Base-by-base conservation (phyloP, 768 basidiomycete species). In the Panellus pusillus region DNA sequence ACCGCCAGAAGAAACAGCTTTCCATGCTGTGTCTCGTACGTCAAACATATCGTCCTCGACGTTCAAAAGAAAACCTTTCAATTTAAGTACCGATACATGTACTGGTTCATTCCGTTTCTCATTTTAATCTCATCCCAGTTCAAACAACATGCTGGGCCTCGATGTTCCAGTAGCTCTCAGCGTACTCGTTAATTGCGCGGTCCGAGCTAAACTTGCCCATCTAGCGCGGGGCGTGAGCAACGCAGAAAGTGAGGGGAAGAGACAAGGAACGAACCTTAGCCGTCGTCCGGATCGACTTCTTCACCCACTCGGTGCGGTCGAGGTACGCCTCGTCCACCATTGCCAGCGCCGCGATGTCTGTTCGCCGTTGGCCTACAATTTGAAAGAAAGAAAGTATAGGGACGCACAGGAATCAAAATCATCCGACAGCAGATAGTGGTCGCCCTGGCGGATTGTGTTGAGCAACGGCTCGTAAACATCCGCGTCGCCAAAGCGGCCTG, bases 181-280 rank as follows among this genome's bases (percentile, higher is more conserved):
- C 93, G 63, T 96, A 96, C 67, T 93, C 89, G 61, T 84, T 83
- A 65, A 97, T 95, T 4, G 93, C 91, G 47, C 95, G 81, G 68
- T 98, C 96, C 31, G 90, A 91, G 69, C 92, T 93, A 77, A 98
- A 98, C 66, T 94, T 95, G 69, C 93, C 94, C 94, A 97, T 98
- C 83, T 87, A 53, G 13, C 17, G 12, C 35, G 24, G 13, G 35
- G 9, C 31, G 19, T 24, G 24, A 44, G 52, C 29, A 55, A 29
- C 14, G 9, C 9, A 36, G 60, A 47, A 31, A 31, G 9, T 13
- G 9, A 9, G 40, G 20, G 40, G 20, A 32, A 20, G 11, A 29
- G 13, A 15, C 13, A 50, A 47, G 12, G 7, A 37, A 45, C 50
- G 59, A 52, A 83, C 84, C 78, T 89, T 90, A 32, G 88, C 89